Evolutionary conservation across 2,329 filamentous ascomycete species (phyloP), one percentile per base, ranked within the genome.

Genomic region (Monilinia aucupariae): DNA sequence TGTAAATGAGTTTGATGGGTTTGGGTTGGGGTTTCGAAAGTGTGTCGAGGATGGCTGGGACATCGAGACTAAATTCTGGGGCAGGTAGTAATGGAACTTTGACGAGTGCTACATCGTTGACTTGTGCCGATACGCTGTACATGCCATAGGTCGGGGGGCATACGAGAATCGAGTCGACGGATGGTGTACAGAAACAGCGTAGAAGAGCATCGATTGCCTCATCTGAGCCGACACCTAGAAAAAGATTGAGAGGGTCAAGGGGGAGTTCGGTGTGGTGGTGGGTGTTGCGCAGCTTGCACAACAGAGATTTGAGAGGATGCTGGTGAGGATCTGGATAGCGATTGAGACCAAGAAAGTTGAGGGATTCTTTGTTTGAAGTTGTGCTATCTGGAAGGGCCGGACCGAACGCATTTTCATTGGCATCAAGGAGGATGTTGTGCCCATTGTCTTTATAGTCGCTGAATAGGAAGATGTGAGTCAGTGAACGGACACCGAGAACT

Each of bases 371-470:
- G 4, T 75, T 74, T 41, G 77, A 71, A 41, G 74, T 71, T 77
- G 71, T 70, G 64, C 77, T 70, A 64, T 77, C 76, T 49, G 68
- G 74, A 55, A 97, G 79, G 1, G 90, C 88, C 0, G 94, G 93
- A 0, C 94, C 94, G 72, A 89, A 97, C 64, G 94, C 92, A 74
- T 99, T 99, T 79, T 99, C 94, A 73, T 99, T 99, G 70, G 94
- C 94, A 75, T 99, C 94, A 68, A 99, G 89, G 59, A 99, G 87
- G 71, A 97, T 86, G 73, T 97, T 97, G 64, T 87, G 93, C 69
- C 94, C 94, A 74, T 99, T 90, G 75, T 99, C 93, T 79, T 99
- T 97, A 84, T 99, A 97, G 83, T 99, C 94, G 79, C 91, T 96
- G 74, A 43, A 50, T 17, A 30, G 13, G 58, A 54, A 72, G 58